Conservation (phyloP, 768 basidiomycete genomes). For the Suillus plorans region DNA sequence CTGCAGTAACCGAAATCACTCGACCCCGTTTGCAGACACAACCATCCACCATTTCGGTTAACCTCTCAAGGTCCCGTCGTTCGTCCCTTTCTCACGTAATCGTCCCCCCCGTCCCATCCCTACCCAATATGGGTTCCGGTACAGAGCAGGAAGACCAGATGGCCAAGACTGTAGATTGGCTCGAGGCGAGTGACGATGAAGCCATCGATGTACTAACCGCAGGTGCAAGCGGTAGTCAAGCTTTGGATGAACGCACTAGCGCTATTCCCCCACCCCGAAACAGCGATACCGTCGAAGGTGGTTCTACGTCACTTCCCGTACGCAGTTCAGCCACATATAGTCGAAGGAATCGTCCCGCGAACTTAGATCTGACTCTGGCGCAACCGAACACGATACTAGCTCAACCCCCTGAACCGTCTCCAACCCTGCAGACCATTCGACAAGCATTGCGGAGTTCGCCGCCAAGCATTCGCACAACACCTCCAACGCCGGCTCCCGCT, state of each 20-base stretch:
- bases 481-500: constrained; percentile 17
- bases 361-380: constrained; percentile 59
- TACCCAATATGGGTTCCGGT: constrained; percentile 33
- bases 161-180: constrained; percentile 66
- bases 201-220: constrained; percentile 83
- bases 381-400: constrained; percentile 32
- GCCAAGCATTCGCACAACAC: constrained; percentile 24
- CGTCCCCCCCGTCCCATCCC: constrained; percentile 40
- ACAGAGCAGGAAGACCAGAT: constrained; percentile 39
- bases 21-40: constrained; percentile 38
- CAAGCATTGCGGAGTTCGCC: constrained; percentile 58
- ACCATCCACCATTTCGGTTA: constrained; percentile 42
- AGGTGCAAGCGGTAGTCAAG: constrained; percentile 77
- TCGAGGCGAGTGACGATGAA: constrained; percentile 82
- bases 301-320: constrained; percentile 26
- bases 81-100: constrained; percentile 64
- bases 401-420: constrained; percentile 52
- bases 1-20: constrained; percentile 27
- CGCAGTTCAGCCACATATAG: constrained; percentile 30
- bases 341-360: constrained; percentile 62
- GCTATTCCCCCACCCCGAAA: constrained; percentile 33
- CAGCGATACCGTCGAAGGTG: constrained; percentile 20
- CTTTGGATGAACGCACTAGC: constrained; percentile 82
- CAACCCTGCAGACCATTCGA: constrained; percentile 63
- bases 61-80: constrained; percentile 44